Base-by-base conservation (phyloP, 75 land plant species). In the Cunninghamia lanceolata region DNA sequence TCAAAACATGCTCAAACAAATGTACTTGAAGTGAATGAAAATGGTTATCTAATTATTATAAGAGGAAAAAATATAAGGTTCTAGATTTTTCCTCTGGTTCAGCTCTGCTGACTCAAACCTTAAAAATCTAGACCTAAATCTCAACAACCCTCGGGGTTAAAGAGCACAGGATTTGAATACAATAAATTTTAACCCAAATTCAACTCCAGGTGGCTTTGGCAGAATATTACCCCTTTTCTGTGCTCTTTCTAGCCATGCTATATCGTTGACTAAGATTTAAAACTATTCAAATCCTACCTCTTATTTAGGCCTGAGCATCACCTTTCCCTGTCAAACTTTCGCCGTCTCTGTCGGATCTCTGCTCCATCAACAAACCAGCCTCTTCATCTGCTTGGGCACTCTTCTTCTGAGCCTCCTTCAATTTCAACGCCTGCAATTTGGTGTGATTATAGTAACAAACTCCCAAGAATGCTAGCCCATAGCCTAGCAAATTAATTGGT, bases 391-490 rank as follows among this genome's bases (percentile, higher is more conserved):
- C 92, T 87, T 87, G 85, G 9, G 85, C 89, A 21, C 54, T 75
- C 94, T 91, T 91, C 92, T 93, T 92, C 92, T 91, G 95, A 1
- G 90, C 90, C 84, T 97, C 99, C 88, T 92, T 93, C 21, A 90
- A 89, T 90, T 96, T 97, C 50, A 97, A 73, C 4, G 93, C 95
- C 88, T 96, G 95, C 82, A 97, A 88, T 86, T 97, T 97, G 85
- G 89, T 70, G 82, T 96, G 96, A 78, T 97, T 97, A 85, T 97
- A 97, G 87, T 93, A 96, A n/a, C 93, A 95, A 2, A 97, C 99
- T 4, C 96, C 99, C 14, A 96, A 86, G 59, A 97, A 97, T 0
- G 99, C 96, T n/a, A 97, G 83, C 5, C 92, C 96, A 71, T 97
- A 97, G 0, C 99, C 99, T 43, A 96, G 11, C 80, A 97, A 86